Evolutionary conservation across 192 early-diverging fungal genomes (phyloP), one percentile per base, ranked within the genome.

Genomic region (Fimicolochytrium jonesii): DNA sequence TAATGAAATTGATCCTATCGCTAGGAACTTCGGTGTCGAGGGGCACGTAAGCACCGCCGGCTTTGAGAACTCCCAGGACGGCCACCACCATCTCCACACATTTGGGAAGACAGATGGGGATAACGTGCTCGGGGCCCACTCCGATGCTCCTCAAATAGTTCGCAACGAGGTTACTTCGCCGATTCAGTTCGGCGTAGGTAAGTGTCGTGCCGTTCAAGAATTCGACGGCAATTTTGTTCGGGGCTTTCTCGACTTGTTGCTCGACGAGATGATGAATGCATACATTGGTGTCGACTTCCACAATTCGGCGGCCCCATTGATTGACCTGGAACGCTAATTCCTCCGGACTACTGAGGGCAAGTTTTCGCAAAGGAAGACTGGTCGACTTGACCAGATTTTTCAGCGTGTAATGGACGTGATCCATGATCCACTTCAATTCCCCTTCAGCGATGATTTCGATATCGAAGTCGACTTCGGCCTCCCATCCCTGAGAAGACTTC

Each of bases 61-160:
- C 68, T 35, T 69, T 69, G n/a, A 64, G 41, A 29, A 69, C 44
- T 7, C 22, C 68, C 10, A 69, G 54, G 25, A 66, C 39, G n/a
- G 32, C 39, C 10, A 61, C 25, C 4, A 68, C 43, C 66, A 68
- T 61, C 5, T 61, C 66, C 1, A 64, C 42, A 31, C 32, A 62
- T 55, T 32, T 25, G 13, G n/a, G 53, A 7, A 49, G 23, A 28
- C 53, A 49, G 4, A 66, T 10, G 11, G 64, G 44, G 13, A 66
- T 55, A 0, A 47, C 5, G 15, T 18, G 17, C 2, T 66, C 34
- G 17, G 53, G 54, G 17, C 29, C 22, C 20, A 66, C 30, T 9
- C 55, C 55, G 28, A 18, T 29, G 9, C 5, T n/a, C 9, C 17
- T 15, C 6, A 66, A 41, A 30, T 56, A 25, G 9, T 20, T 10